Evolutionary conservation across 2,329 filamentous ascomycete species (phyloP).

Genomic region (Ophiocordyceps camponoti-saundersi): DNA sequence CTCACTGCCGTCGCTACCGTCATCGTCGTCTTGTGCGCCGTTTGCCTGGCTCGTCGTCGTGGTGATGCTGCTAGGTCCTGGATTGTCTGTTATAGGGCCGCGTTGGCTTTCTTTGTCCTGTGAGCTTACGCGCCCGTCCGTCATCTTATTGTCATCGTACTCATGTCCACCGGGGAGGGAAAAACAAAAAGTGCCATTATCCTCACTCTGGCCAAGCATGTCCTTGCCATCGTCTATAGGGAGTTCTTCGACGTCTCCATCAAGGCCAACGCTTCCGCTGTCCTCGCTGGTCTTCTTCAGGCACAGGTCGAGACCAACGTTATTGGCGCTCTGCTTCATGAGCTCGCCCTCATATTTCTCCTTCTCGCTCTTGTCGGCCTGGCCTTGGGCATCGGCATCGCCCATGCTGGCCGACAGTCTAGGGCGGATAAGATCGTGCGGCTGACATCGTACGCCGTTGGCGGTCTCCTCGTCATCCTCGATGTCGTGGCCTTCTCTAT

Average conservation of each 20-base stretch:
- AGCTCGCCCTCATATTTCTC: conserved; percentile 4
- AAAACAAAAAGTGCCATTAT: background rate
- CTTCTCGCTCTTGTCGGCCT: conserved; percentile 10
- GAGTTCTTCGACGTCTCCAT: background rate
- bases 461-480: conserved; percentile 4
- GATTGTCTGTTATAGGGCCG: conserved; percentile 8
- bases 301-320: conserved; percentile 1
- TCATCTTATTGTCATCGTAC: background rate
- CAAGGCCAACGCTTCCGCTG: background rate
- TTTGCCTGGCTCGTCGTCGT: conserved; percentile 7
- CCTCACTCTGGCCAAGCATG: conserved; percentile 1
- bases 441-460: conserved; percentile 4
- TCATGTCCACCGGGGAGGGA: background rate
- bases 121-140: conserved; percentile 4
- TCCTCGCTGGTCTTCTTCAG: background rate
- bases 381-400: conserved; percentile 6
- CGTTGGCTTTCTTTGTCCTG: conserved; percentile 9
- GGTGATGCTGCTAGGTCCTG: conserved; percentile 9
- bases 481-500: conserved; percentile 6
- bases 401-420: conserved; percentile 1
- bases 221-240: background rate
- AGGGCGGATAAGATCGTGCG: conserved; percentile 5
- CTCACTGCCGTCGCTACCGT: conserved; percentile 5
- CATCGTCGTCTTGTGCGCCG: conserved; percentile 7
- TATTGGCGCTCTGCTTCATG: conserved; percentile 2